Percentiles rank a stretch among this genome's conserved stretches.
Evolutionary conservation across 2,329 filamentous ascomycete species (phyloP).

Genomic region (Bipolaris sorokiniana): DNA sequence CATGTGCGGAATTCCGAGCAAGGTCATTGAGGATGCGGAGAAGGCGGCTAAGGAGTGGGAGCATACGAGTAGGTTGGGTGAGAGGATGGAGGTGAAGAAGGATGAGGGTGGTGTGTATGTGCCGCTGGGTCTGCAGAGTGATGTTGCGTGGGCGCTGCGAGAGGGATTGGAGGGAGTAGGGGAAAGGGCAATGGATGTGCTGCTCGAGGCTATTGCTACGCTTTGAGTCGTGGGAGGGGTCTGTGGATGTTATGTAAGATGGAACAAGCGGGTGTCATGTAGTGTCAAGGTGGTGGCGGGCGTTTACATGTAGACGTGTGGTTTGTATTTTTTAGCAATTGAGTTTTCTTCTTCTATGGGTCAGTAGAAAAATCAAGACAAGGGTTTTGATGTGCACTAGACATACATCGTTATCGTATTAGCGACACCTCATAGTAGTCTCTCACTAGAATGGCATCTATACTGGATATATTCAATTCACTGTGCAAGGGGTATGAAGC

Average conservation of each 20-base stretch:
- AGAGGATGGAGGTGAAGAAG: conserved; percentile 78
- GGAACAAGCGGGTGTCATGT: not conserved
- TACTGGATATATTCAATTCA: too few relatives aligned
- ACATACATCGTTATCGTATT: too few relatives aligned
- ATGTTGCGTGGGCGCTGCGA: conserved; percentile 78
- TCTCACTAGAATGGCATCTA: too few relatives aligned
- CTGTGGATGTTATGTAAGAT: conserved; percentile 1
- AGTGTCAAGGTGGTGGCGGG: not conserved
- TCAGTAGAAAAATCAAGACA: not conserved
- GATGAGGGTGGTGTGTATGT: conserved; percentile 77
- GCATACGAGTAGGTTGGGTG: conserved; percentile 87
- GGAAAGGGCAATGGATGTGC: conserved; percentile 61
- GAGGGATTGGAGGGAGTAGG: conserved; percentile 55
- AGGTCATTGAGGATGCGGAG: conserved; percentile 86
- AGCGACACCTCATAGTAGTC: too few relatives aligned
- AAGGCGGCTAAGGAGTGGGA: conserved; percentile 91
- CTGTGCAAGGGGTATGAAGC: too few relatives aligned
- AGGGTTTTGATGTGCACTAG: not conserved
- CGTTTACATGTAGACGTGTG: not conserved
- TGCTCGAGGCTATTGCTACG: conserved; percentile 63
- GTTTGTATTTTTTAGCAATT: conserved; percentile 4
- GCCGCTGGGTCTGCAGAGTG: conserved; percentile 84
- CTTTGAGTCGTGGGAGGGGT: conserved; percentile 46
- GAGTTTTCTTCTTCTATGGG: not conserved
- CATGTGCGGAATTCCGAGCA: conserved; percentile 91